Evolutionary conservation across 768 basidiomycete species (phyloP), one percentile per base, ranked within the genome.

Genomic region (Boletus rubescentipes): DNA sequence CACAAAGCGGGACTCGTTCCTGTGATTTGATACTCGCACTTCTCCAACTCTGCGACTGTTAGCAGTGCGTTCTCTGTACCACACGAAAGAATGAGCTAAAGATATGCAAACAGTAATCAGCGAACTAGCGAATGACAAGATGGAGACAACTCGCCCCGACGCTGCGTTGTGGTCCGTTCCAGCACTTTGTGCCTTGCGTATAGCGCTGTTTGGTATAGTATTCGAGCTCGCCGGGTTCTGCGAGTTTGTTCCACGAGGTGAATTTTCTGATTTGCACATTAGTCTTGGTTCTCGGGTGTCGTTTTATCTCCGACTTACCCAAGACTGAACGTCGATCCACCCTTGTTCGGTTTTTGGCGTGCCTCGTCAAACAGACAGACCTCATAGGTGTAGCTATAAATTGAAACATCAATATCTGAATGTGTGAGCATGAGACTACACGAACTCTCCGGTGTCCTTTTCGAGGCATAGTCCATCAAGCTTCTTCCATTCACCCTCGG

Each of bases 401-500:
- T 46, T 32, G 9, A 11, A 21, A 5, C 15, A 31, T 70, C 36
- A 66, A 53, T 38, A 58, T 41, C 23, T 5, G 16, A 16, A 2
- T 3, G n/a, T 31, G 26, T 20, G 23, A 20, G n/a, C 11, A 18
- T 6, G 23, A 32, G 4, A 31, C n/a, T 48, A 36, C 21, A 86
- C 94, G 67, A 64, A 97, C 91, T 97, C 96, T 78, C 97, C 96
- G 5, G 81, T 77, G 49, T 95, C 83, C 66, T 85, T 88, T 66
- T 84, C 82, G 12, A 98, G 67, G 62, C 96, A 98, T 2, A 78
- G 75, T 6, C 82, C 80, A 20, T 95, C 89, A 7, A 99, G 80
- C 73, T 96, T 97, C 79, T 96, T 96, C 93, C 93, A 99, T 73
- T 97, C 92, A 46, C 92, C 96, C 26, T 91, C 77, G 1, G 73